phyloP scores from a whole-genome alignment of 352 stramenopile species.

The Phytophthora foliorum region DNA sequence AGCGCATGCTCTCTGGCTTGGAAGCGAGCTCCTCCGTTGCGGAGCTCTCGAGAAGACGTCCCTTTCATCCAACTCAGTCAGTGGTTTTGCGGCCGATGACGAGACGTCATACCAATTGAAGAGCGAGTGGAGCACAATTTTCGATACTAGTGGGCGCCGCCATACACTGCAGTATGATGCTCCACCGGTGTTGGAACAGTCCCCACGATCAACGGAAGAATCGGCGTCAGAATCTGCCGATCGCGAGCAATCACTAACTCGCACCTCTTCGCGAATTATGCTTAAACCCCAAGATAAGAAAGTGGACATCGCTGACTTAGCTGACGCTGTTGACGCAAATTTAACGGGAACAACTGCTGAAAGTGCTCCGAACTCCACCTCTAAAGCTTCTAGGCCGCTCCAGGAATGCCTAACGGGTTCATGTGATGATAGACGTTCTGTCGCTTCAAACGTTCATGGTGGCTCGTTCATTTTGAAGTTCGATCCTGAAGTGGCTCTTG shows the following conservation, averaged over 20 bases:
- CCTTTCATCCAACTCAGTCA: constrained; percentile 33
- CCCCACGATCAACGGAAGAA: constrained; percentile 26
- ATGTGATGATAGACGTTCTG: constrained; percentile 62
- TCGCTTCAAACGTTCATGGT: constrained; percentile 48
- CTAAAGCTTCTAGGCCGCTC: constrained; percentile 30
- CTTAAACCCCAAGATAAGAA: constrained; percentile 44
- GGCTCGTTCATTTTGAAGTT: constrained; percentile 66
- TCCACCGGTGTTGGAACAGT: constrained; percentile 16
- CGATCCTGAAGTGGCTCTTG: constrained; percentile 60
- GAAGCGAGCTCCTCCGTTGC: constrained; percentile 72
- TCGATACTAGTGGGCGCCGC: constrained; percentile 18
- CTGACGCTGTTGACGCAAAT: constrained; percentile 44
- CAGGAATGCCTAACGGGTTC: constrained; percentile 34
- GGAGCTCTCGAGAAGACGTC: constrained; percentile 60
- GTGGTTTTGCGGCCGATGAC: constrained; percentile 42
- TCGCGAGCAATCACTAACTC: constrained; percentile 20
- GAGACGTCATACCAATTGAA: constrained; percentile 53
- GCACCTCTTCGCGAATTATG: constrained; percentile 44
- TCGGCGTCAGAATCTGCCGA: constrained; percentile 16
- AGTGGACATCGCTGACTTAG: constrained; percentile 42
- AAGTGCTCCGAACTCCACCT: constrained; percentile 20
- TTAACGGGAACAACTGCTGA: constrained; percentile 27
- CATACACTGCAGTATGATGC: constrained; percentile 36
- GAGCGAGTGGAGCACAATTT: constrained; percentile 51
- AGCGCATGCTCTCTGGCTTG: constrained; percentile 77